Evolutionary conservation across 2,329 filamentous ascomycete species (phyloP).

Genomic region (Diaporthe amygdali): DNA sequence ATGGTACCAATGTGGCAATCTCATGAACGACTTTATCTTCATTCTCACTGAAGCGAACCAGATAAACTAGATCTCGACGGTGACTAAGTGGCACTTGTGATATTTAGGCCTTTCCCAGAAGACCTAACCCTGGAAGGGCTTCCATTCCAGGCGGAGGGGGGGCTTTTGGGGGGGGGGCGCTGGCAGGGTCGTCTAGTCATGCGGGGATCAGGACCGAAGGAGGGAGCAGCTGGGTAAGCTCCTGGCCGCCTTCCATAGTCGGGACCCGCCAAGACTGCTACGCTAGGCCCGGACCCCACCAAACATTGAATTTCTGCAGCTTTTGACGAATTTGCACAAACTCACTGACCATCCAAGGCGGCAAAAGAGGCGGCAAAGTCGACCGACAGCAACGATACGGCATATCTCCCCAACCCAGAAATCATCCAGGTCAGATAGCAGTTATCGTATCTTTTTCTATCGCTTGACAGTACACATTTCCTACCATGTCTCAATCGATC

Average conservation of each 20-base stretch:
- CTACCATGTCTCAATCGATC: slow-evolving; percentile 41
- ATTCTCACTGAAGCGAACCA: too few relatives aligned
- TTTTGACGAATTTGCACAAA: slow-evolving; percentile 19
- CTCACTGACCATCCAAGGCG: not conserved
- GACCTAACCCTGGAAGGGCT: not conserved
- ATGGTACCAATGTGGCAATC: too few relatives aligned
- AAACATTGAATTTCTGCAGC: slow-evolving; percentile 24
- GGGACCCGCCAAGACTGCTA: slow-evolving; percentile 4
- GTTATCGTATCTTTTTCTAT: not conserved
- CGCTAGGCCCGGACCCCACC: slow-evolving; percentile 20
- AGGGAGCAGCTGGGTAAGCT: not conserved
- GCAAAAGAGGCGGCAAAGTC: not conserved
- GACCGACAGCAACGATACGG: not conserved
- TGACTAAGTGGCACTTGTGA: too few relatives aligned
- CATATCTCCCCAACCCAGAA: not conserved
- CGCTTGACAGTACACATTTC: not conserved
- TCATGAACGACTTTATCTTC: too few relatives aligned
- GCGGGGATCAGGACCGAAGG: not conserved
- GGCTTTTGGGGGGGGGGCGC: not conserved
- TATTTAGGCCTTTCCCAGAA: too few relatives aligned
- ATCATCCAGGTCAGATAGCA: not conserved
- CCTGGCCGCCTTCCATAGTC: not conserved
- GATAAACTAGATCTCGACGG: too few relatives aligned
- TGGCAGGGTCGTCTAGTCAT: not conserved
- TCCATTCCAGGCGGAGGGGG: too few relatives aligned